Evolutionary conservation across 2,329 filamentous ascomycete genomes (phyloP).

Genomic region (Aspergillus japonicus): DNA sequence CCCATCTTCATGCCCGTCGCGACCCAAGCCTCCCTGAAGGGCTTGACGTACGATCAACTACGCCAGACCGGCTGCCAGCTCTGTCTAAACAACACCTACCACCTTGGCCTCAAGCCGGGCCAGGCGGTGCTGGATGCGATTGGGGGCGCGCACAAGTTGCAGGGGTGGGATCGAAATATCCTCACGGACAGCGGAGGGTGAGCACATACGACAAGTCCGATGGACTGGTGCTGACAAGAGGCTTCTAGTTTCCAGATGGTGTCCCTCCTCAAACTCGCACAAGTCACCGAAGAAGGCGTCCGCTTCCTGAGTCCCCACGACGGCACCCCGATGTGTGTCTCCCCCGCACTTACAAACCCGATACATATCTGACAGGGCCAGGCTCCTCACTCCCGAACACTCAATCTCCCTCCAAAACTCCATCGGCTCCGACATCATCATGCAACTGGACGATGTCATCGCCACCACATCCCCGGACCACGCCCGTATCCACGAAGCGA

Average conservation of each 20-base stretch:
- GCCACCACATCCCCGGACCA: slow-evolving; percentile 91
- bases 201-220: slow-evolving; percentile 17
- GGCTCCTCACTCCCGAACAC: slow-evolving; percentile 91
- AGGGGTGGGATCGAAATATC: slow-evolving; percentile 94
- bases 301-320: slow-evolving; percentile 96
- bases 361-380: slow-evolving; percentile 22
- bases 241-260: slow-evolving; percentile 90
- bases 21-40: slow-evolving; percentile 93
- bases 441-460: slow-evolving; percentile 98
- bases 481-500: slow-evolving; percentile 85
- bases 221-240: neutral
- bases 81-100: slow-evolving; percentile 97
- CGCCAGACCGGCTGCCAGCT: slow-evolving; percentile 85
- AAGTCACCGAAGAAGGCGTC: slow-evolving; percentile 92
- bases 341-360: neutral
- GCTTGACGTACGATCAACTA: slow-evolving; percentile 86
- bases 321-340: slow-evolving; percentile 74
- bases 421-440: slow-evolving; percentile 97
- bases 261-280: slow-evolving; percentile 86
- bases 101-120: slow-evolving; percentile 90
- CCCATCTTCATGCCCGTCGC: slow-evolving; percentile 99
- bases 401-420: slow-evolving; percentile 95
- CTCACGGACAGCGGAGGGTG: slow-evolving; percentile 66
- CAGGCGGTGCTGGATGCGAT: slow-evolving; percentile 83
- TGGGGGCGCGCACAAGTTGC: slow-evolving; percentile 89